Conservation (phyloP, 257 asterid genomes). For the Ajuga chamaepitys region DNA sequence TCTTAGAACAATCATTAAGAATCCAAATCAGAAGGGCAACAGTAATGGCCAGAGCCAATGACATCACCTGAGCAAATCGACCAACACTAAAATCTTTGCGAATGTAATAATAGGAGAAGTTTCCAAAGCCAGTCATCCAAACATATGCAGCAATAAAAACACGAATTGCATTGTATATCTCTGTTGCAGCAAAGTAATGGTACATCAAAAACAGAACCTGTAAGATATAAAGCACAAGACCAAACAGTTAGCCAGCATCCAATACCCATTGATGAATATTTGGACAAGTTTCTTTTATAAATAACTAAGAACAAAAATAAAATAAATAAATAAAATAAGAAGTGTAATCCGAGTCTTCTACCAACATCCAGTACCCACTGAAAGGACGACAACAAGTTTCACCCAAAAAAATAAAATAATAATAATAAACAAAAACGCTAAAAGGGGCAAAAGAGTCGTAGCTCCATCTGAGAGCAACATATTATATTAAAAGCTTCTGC, state of each 20-base stretch:
- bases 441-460: constrained; percentile 1
- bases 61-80: constrained; percentile 88
- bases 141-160: constrained; percentile 96
- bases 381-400: background rate
- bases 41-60: background rate
- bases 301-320: too few relatives aligned
- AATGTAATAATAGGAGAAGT: constrained; percentile 93
- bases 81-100: constrained; percentile 87
- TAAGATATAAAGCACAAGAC: constrained; percentile 11
- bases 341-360: background rate
- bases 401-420: background rate
- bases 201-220: constrained; percentile 93
- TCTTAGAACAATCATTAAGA: constrained; percentile 11
- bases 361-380: background rate
- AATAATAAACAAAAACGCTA: too few relatives aligned
- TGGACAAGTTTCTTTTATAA: too few relatives aligned
- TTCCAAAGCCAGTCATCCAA: constrained; percentile 99
- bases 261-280: background rate
- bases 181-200: constrained; percentile 97
- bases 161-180: constrained; percentile 94
- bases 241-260: constrained; percentile 9
- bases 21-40: background rate
- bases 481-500: background rate
- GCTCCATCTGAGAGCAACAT: background rate
- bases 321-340: too few relatives aligned